phyloP scores from a whole-genome alignment of 2,329 filamentous ascomycete genomes.

The Aureobasidium vineae region DNA sequence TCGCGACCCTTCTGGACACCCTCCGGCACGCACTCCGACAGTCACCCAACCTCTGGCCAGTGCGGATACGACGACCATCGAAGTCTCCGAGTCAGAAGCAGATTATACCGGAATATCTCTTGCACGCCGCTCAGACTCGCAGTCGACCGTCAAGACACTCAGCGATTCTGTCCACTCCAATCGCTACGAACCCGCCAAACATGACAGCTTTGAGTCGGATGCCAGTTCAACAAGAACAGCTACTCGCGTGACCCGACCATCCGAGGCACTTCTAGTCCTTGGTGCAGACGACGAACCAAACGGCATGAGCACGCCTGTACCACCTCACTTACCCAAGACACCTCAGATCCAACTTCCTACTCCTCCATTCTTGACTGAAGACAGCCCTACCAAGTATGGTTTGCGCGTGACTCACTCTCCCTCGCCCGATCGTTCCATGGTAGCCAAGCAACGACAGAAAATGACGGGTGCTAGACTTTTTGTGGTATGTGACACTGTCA shows the following conservation, averaged over 20 bases:
- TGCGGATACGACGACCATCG: neutral
- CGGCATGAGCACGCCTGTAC: constrained; percentile 26
- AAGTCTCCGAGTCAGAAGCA: constrained; percentile 8
- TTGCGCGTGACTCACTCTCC: constrained; percentile 20
- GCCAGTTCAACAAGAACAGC: constrained; percentile 16
- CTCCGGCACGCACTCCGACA: neutral
- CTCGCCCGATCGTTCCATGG: constrained; percentile 18
- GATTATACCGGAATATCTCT: constrained; percentile 8
- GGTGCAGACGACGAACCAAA: constrained; percentile 17
- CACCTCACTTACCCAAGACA: constrained; percentile 14
- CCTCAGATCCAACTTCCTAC: constrained; percentile 25
- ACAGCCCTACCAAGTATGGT: constrained; percentile 30
- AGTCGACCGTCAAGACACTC: constrained; percentile 9
- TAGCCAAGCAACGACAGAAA: constrained; percentile 24
- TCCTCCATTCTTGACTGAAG: constrained; percentile 27
- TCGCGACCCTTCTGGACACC: neutral
- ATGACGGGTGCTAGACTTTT: constrained; percentile 29
- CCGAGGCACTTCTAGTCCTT: neutral
- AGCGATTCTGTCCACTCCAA: constrained; percentile 13
- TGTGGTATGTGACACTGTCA: constrained; percentile 16
- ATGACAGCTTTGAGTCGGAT: constrained; percentile 10
- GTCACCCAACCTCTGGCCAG: neutral
- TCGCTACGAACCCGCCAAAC: neutral
- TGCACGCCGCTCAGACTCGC: constrained; percentile 1
- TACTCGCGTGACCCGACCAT: constrained; percentile 10